Evolutionary conservation across 495 filamentous ascomycete species (phyloP).

Genomic region (Annulohypoxylon maeteangense): DNA sequence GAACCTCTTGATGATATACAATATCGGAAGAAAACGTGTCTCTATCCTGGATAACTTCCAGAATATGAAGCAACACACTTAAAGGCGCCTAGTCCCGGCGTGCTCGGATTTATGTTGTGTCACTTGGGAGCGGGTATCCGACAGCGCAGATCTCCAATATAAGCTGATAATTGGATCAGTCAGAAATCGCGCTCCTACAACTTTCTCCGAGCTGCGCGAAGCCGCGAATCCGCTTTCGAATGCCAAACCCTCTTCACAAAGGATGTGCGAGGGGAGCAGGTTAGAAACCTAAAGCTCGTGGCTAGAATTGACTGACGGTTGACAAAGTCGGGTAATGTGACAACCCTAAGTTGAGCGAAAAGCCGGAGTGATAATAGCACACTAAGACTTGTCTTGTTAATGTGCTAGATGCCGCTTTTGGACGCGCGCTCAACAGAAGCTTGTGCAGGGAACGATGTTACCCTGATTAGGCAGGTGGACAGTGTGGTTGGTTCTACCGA

Average conservation of each 20-base stretch:
- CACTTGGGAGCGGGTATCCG: slow-evolving; percentile 32
- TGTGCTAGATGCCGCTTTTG: slow-evolving; percentile 31
- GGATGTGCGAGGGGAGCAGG: slow-evolving; percentile 9
- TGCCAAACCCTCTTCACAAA: slow-evolving; percentile 21
- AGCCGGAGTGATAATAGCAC: slow-evolving; percentile 27
- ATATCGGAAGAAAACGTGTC: slow-evolving; percentile 2
- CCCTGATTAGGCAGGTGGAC: slow-evolving; percentile 44
- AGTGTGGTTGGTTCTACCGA: slow-evolving; percentile 35
- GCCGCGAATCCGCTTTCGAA: slow-evolving; percentile 16
- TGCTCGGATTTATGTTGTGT: slow-evolving; percentile 40
- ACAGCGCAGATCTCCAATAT: slow-evolving; percentile 20
- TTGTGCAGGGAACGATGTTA: slow-evolving; percentile 40
- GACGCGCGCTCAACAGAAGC: slow-evolving; percentile 26
- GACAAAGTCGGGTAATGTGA: slow-evolving; percentile 37
- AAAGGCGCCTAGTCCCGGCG: slow-evolving; percentile 17
- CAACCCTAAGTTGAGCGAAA: slow-evolving; percentile 29
- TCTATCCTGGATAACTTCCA: slow-evolving; percentile 35
- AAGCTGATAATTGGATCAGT: slow-evolving; percentile 23
- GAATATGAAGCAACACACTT: slow-evolving; percentile 32
- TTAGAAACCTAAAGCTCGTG: slow-evolving; percentile 25
- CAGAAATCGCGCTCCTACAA: slow-evolving; percentile 23
- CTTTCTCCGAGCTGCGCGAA: slow-evolving; percentile 29
- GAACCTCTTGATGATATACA: background rate
- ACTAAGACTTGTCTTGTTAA: slow-evolving; percentile 17
- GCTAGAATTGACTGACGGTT: slow-evolving; percentile 26